Conservation (phyloP, 78 protist species). For the Pigoraptor vietnamica region DNA sequence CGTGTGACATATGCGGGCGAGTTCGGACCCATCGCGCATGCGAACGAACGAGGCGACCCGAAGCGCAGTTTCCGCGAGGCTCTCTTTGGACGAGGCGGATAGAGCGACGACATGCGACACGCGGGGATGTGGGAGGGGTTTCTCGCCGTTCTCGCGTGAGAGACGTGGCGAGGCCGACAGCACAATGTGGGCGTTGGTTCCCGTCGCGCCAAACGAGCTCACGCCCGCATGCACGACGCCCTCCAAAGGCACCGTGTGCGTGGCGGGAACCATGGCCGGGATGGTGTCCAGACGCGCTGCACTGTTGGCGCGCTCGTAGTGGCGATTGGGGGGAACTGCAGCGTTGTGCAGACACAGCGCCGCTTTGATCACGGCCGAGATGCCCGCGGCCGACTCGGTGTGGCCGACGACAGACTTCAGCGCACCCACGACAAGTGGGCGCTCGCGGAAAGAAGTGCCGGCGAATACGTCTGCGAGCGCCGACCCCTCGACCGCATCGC, state of each 20-base stretch:
- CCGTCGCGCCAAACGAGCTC: constrained; percentile 43
- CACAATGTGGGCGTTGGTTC: constrained; percentile 48
- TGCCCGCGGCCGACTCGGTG: constrained; percentile 7
- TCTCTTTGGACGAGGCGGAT: too few relatives aligned
- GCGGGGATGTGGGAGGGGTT: too few relatives aligned
- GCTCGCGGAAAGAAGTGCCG: neutral
- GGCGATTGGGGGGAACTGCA: neutral
- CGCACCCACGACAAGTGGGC: neutral
- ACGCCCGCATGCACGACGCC: constrained; percentile 22
- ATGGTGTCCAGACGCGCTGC: neutral
- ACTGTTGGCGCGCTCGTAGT: neutral
- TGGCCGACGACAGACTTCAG: constrained; percentile 3
- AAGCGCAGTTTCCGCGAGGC: too few relatives aligned
- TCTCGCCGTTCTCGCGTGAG: neutral
- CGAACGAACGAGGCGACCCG: too few relatives aligned
- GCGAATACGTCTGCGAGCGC: neutral
- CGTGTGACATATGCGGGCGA: too few relatives aligned
- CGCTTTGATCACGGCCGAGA: neutral
- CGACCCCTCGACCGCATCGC: neutral
- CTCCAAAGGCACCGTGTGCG: neutral
- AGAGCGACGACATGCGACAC: too few relatives aligned
- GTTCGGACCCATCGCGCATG: too few relatives aligned
- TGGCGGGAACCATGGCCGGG: neutral
- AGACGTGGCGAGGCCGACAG: too few relatives aligned
- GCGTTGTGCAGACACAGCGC: neutral